These are phyloP conservation scores for Striga hermonthica DNA, from an alignment of 305 asterid species.

Conservation along the genomic window DNA sequence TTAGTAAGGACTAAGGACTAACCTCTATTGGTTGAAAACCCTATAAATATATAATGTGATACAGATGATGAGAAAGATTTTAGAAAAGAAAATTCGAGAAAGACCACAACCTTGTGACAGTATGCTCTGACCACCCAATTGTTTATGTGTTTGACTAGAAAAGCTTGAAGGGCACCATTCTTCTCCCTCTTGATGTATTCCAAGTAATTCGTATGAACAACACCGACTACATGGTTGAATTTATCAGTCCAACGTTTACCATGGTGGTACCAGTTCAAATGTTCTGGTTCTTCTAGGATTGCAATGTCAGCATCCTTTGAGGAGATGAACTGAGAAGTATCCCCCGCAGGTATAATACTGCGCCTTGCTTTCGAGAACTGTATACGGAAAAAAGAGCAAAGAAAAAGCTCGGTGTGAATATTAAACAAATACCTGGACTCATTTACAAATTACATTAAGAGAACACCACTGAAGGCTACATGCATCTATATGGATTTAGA, in stretches of 20 bases:
- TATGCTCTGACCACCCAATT: conserved; percentile 89
- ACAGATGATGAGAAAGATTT: conserved; percentile 8
- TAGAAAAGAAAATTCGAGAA: neutral
- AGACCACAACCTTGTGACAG: conserved; percentile 73
- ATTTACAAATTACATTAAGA: conserved; percentile 21
- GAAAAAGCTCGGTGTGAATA: too few species aligned
- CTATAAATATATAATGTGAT: neutral
- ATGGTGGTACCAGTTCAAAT: conserved; percentile 98
- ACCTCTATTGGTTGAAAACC: neutral
- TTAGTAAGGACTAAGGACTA: neutral
- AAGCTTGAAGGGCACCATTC: conserved; percentile 95
- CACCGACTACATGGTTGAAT: conserved; percentile 93
- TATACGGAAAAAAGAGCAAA: conserved; percentile 8
- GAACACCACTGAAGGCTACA: neutral
- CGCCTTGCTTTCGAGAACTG: conserved; percentile 87
- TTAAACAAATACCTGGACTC: conserved; percentile 14
- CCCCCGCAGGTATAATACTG: conserved; percentile 95
- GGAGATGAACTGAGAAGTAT: conserved; percentile 83
- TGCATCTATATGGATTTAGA: neutral
- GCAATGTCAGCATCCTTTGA: conserved; percentile 97
- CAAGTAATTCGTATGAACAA: conserved; percentile 96
- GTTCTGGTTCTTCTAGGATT: conserved; percentile 97
- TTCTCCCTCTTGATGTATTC: conserved; percentile 98
- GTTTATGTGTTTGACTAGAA: conserved; percentile 88
- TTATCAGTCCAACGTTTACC: conserved; percentile 99